A percentile compares a stretch with the other conserved stretches of the same genome.
Conservation (phyloP, 2,329 filamentous ascomycete genomes). For the Ophiocordyceps unilateralis region DNA sequence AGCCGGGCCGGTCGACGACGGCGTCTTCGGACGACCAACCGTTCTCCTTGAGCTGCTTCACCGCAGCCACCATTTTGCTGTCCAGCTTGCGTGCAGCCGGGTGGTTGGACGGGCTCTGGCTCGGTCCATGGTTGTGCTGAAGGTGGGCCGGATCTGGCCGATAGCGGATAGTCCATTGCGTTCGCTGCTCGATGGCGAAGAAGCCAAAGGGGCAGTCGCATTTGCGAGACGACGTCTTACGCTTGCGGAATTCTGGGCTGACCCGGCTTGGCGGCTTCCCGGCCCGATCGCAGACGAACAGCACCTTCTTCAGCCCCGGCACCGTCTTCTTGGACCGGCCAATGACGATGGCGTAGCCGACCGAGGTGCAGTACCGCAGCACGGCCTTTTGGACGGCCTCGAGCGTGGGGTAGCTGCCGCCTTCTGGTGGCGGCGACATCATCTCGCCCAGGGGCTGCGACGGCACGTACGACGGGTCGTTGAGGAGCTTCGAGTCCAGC, state of each 20-base stretch:
- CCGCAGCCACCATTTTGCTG: conserved; percentile 49
- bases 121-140: conserved; percentile 47
- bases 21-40: conserved; percentile 24
- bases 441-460: conserved; percentile 37
- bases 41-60: conserved; percentile 48
- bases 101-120: conserved; percentile 48
- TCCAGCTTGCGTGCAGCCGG: conserved; percentile 48
- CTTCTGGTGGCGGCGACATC: conserved; percentile 47
- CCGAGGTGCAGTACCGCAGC: conserved; percentile 46
- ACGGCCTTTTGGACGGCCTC: conserved; percentile 49
- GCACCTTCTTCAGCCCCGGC: conserved; percentile 47
- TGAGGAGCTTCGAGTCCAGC: conserved; percentile 29
- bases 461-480: conserved; percentile 32
- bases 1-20: not conserved
- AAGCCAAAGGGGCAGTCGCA: conserved; percentile 55
- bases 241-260: conserved; percentile 46
- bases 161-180: conserved; percentile 49
- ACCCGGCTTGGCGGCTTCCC: conserved; percentile 44
- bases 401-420: conserved; percentile 44
- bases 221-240: conserved; percentile 50
- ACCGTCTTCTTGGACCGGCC: conserved; percentile 52
- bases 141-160: conserved; percentile 41
- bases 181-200: conserved; percentile 50
- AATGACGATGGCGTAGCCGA: conserved; percentile 52
- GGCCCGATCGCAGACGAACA: conserved; percentile 49